Evolutionary conservation across 1,284 basidiomycete species (phyloP).

Genomic region (Melampsora americana): DNA sequence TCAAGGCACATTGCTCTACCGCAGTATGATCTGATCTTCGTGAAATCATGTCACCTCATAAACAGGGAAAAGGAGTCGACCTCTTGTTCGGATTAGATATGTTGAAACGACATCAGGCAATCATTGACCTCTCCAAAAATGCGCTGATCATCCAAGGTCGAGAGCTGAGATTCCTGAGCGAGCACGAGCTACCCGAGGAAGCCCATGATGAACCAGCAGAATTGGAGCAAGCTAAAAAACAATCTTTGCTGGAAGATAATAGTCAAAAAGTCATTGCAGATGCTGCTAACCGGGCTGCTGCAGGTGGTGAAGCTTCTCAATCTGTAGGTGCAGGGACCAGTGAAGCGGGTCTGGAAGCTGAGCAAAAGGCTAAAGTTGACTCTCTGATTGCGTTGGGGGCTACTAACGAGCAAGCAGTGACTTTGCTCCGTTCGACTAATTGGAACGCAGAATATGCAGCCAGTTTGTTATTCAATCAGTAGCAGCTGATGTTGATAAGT

Average conservation of each 20-base stretch:
- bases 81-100: conserved; percentile 94
- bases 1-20: background rate
- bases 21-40: background rate
- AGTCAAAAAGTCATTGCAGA: conserved; percentile 31
- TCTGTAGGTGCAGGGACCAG: conserved; percentile 10
- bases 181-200: conserved; percentile 83
- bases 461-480: conserved; percentile 69
- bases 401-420: conserved; percentile 69
- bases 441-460: conserved; percentile 87
- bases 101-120: conserved; percentile 94
- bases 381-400: conserved; percentile 70
- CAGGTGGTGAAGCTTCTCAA: background rate
- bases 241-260: conserved; percentile 27
- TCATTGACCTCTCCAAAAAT: conserved; percentile 84
- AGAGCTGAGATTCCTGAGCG: conserved; percentile 80
- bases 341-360: conserved; percentile 48
- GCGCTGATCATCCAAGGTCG: conserved; percentile 81
- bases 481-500: background rate
- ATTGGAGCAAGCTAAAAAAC: conserved; percentile 13
- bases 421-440: conserved; percentile 70
- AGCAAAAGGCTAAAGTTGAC: conserved; percentile 50
- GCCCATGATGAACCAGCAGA: conserved; percentile 43
- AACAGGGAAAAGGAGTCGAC: conserved; percentile 80
- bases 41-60: conserved; percentile 23
- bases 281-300: conserved; percentile 32